Base-by-base conservation (phyloP, 1,284 basidiomycete genomes). In the Phylloboletellus chloephorus region DNA sequence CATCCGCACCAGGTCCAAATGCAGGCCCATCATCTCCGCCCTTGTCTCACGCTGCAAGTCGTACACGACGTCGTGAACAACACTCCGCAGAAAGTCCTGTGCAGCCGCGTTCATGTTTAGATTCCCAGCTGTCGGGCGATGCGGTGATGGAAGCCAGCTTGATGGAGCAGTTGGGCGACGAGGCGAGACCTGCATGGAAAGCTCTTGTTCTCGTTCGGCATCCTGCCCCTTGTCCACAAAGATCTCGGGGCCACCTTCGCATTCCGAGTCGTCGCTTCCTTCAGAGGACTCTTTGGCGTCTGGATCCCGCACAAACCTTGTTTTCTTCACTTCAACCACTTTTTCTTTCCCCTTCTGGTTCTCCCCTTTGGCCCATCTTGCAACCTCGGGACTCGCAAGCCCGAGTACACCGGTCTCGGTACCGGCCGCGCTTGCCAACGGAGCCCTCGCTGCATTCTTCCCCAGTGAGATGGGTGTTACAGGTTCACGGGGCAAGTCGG, bases 1-100 rank as follows among this genome's bases (percentile, higher is more conserved):
- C 76, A 85, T 79, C 41, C 73, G 67, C 21, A 87, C 66, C 41
- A 87, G 53, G 54, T 87, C 83, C 48, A 87, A 53, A 58, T 87
- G 84, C 45, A 87, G 58, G 5, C 80, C 79, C 53, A 73, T 70
- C 71, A 86, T 75, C 65, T 84, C 79, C 20, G 72, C 66, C 52
- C 73, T 72, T 21, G 75, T 76, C 59, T 86, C 81, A 48, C 71
- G 68, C 52, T 79, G 78, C 53, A 76, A 82, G 51, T 86, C 83
- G 48, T 71, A 74, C 74, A 86, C 76, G 41, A 77, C 79, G 45
- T 85, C 82, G 32, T 72, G 69, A 43, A 86, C 71, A 40, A 85
- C 73, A 22, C 67, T 69, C 37, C 76, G 73, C 46, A 86, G 57
- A 25, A 86, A 67, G 32, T 81, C 76, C 41, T 83, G 79, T 22